phyloP scores from a whole-genome alignment of 2,329 filamentous ascomycete species.

The Polychaeton citri region DNA sequence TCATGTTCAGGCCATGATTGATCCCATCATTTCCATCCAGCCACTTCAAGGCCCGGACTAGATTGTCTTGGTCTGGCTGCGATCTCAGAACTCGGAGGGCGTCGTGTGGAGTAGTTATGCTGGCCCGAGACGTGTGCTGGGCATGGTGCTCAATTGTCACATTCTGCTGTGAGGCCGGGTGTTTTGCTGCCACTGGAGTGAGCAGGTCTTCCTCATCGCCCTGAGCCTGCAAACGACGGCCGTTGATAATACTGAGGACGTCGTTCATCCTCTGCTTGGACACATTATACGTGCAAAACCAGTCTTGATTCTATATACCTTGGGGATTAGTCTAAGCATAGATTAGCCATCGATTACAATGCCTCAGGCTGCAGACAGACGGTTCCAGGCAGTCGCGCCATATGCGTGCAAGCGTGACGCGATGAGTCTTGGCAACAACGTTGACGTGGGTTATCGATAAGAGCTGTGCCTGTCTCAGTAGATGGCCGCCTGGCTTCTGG shows the following conservation, averaged over 20 bases:
- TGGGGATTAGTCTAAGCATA: no score
- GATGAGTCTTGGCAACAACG: no score
- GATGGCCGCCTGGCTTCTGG: no score
- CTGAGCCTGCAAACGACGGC: constrained; percentile 11
- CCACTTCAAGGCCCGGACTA: constrained; percentile 13
- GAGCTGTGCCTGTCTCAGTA: no score
- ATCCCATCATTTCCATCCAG: constrained; percentile 8
- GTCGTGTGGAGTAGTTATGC: constrained; percentile 11
- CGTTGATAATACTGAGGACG: constrained; percentile 36
- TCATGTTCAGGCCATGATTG: constrained; percentile 40
- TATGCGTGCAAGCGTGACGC: no score
- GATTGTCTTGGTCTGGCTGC: constrained; percentile 22
- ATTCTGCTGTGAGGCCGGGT: not conserved
- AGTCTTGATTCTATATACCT: no score
- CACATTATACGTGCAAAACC: no score
- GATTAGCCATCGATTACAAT: no score
- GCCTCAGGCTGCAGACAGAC: no score
- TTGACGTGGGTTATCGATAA: no score
- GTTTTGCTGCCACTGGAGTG: not conserved
- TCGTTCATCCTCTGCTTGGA: no score
- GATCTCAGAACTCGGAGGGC: constrained; percentile 25
- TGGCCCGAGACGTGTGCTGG: not conserved
- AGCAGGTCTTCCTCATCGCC: not conserved
- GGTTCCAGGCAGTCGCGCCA: no score
- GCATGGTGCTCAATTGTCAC: not conserved